Evolutionary conservation across 2,329 filamentous ascomycete species (phyloP).

Genomic region (Aspergillus flavus): DNA sequence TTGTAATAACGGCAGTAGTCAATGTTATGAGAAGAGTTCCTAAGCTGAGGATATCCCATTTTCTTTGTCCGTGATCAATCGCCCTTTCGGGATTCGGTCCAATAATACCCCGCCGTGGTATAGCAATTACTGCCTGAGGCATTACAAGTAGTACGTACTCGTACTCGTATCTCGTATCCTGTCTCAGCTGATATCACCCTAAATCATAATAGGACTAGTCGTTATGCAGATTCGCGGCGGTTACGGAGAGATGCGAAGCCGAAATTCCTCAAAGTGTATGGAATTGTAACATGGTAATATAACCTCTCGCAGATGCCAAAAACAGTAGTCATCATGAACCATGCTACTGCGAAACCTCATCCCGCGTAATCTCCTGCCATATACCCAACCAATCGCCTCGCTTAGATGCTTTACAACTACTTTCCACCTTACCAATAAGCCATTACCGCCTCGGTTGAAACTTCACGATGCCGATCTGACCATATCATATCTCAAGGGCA

Average conservation of each 20-base stretch:
- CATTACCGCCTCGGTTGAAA: constrained; percentile 74
- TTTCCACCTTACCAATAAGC: constrained; percentile 49
- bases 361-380: constrained; percentile 1
- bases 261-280: neutral
- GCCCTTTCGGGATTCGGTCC: neutral
- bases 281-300: neutral
- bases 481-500: constrained; percentile 86
- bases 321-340: constrained; percentile 11
- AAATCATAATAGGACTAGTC: neutral
- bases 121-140: neutral
- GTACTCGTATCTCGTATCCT: neutral
- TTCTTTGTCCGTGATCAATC: neutral
- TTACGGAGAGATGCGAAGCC: too few species aligned
- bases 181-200: neutral
- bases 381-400: neutral
- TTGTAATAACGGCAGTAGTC: neutral
- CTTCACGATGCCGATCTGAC: constrained; percentile 78
- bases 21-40: neutral
- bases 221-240: too few species aligned
- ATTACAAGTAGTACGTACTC: neutral
- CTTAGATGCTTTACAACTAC: constrained; percentile 27
- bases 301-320: neutral
- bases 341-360: constrained; percentile 9
- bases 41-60: too few species aligned
- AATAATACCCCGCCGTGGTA: neutral